Evolutionary conservation across 2,329 filamentous ascomycete species (phyloP), one percentile per base, ranked within the genome.

Genomic region (Ilyonectria mors-panacis): DNA sequence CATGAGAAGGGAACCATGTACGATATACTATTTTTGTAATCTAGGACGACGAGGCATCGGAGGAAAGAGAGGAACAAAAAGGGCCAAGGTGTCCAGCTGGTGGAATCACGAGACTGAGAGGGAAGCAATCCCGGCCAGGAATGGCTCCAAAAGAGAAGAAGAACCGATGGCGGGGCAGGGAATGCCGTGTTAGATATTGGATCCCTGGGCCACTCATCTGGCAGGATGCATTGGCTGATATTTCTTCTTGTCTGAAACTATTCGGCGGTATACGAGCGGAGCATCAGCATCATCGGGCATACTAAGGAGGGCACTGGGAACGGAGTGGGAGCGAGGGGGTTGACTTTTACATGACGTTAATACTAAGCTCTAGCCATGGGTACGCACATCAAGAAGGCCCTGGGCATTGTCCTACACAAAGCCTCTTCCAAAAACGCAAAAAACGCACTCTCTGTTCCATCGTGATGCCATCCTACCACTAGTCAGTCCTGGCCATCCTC

Each of bases 1-100:
- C 13, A 23, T 48, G 35, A 21, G 37, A 66, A 39, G 35, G 30
- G 28, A 57, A 62, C 59, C 60, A 67, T 76, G 72, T 76, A 76
- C 70, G 72, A 75, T 75, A 76, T 76, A 76, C 55, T 66, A 67
- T 53, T 59, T 73, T 75, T 71, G 72, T 75, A 76, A 76, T 75
- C 62, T 72, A 70, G 65, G 67, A 68, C 63, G 65, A 70, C 57
- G 59, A 69, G 61, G 47, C 42, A 65, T 59, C 44, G n/a, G 44
- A 54, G 45, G 56, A 33, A 54, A 50, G 53, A 60, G 44, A 57
- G 23, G 37, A 63, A 55, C 15, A 35, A 56, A 50, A 50, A 23
- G 19, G 37, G 44, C 21, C 37, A 56, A 53, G 66, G 59, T 67
- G 67, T 70, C 64, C 60, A 70, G 53, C 56, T 65, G 57, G 69